A percentile compares a stretch with the other conserved stretches of the same genome.
These are phyloP conservation scores for Adenanthera pavonina DNA, from an alignment of 306 rosid genomes.

Conservation along the genomic window DNA sequence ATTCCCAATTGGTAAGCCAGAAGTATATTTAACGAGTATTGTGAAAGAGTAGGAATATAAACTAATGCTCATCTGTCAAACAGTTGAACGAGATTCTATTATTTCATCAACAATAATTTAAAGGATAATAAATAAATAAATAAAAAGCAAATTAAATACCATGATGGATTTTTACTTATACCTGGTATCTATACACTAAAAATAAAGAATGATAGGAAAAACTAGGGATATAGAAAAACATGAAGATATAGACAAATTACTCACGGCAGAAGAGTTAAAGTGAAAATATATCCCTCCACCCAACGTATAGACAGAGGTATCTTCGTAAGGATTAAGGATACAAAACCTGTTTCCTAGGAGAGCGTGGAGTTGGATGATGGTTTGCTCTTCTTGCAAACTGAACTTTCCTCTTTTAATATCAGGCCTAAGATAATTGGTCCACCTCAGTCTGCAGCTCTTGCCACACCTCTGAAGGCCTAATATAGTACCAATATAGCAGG, in stretches of 20 bases:
- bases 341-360: slow-evolving; percentile 89
- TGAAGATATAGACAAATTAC: background rate
- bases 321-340: background rate
- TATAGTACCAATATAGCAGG: background rate
- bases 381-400: slow-evolving; percentile 94
- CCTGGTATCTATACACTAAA: background rate
- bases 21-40: background rate
- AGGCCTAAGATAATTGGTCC: slow-evolving; percentile 96
- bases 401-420: slow-evolving; percentile 97
- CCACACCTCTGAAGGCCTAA: slow-evolving; percentile 84
- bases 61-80: slow-evolving; percentile 21
- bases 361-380: slow-evolving; percentile 97
- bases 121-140: background rate
- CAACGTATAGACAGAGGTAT: background rate
- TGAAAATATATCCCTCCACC: background rate
- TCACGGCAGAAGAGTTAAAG: background rate
- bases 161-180: background rate
- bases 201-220: slow-evolving; percentile 4
- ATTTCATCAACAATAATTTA: background rate
- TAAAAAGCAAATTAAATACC: background rate
- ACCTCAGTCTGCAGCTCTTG: slow-evolving; percentile 53
- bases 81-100: background rate
- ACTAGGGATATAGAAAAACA: background rate
- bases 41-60: slow-evolving; percentile 22
- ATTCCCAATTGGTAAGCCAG: slow-evolving; percentile 32